Conservation (phyloP, 768 basidiomycete genomes). For the Rhizopogon vulgaris region DNA sequence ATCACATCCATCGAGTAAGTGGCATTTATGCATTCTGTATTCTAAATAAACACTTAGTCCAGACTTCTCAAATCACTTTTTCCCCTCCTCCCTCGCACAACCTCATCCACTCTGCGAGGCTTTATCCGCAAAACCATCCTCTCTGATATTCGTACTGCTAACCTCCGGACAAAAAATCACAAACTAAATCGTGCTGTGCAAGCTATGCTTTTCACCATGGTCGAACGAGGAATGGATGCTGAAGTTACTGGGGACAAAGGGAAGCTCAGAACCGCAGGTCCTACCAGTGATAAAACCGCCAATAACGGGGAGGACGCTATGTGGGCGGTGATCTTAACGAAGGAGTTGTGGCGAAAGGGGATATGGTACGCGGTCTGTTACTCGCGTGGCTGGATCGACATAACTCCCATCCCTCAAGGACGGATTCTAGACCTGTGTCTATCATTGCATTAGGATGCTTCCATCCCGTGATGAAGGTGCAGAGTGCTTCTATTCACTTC, state of each 20-base stretch:
- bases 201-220: conserved; percentile 92
- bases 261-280: conserved; percentile 44
- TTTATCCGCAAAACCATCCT: conserved; percentile 93
- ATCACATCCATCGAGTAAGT: conserved; percentile 89
- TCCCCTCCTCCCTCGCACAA: conserved; percentile 90
- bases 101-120: conserved; percentile 74
- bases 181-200: conserved; percentile 95
- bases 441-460: conserved; percentile 90
- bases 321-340: conserved; percentile 94
- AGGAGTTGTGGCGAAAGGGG: conserved; percentile 90
- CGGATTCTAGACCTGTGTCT: conserved; percentile 86
- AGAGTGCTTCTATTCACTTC: conserved; percentile 91
- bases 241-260: conserved; percentile 83
- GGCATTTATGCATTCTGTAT: background rate
- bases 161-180: conserved; percentile 83
- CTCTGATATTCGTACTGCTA: conserved; percentile 88
- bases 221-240: conserved; percentile 84
- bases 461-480: conserved; percentile 91
- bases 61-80: conserved; percentile 91
- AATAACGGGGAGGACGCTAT: conserved; percentile 79
- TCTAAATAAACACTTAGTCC: conserved; percentile 3
- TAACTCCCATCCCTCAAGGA: conserved; percentile 32
- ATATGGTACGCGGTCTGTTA: conserved; percentile 54
- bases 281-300: conserved; percentile 32
- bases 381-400: background rate